phyloP scores from a whole-genome alignment of 176 grass and related monocot genomes.

The Oryza officinalis region DNA sequence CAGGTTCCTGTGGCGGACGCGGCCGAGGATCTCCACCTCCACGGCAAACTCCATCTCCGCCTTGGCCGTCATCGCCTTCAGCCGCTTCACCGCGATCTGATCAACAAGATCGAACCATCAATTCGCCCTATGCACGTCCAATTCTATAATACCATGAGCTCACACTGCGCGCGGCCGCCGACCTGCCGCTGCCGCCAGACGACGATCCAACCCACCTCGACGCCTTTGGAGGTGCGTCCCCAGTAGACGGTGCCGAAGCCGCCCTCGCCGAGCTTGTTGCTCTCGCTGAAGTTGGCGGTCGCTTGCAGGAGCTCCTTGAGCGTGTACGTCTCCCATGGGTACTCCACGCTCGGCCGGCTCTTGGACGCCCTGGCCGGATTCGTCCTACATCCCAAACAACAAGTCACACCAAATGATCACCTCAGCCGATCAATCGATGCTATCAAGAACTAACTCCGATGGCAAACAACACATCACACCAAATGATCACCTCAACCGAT shows the following conservation, averaged over 20 bases:
- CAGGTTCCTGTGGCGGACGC: slow-evolving; percentile 69
- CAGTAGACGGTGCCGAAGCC: slow-evolving; percentile 79
- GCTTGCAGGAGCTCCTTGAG: slow-evolving; percentile 66
- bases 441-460: not conserved
- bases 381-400: not conserved
- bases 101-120: no score
- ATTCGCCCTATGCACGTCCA: no score
- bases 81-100: slow-evolving; percentile 75
- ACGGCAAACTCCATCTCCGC: slow-evolving; percentile 82
- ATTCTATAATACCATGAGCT: not conserved
- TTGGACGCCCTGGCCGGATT: slow-evolving; percentile 34
- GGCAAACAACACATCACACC: not conserved
- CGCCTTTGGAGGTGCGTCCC: slow-evolving; percentile 59
- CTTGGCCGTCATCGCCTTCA: slow-evolving; percentile 73
- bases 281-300: slow-evolving; percentile 70
- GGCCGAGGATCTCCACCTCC: slow-evolving; percentile 80
- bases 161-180: no score
- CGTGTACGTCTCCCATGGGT: slow-evolving; percentile 73
- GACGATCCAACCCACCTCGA: slow-evolving; percentile 37
- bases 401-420: not conserved
- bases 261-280: slow-evolving; percentile 71
- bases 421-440: not conserved
- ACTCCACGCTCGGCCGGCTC: slow-evolving; percentile 45
- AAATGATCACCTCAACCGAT: not conserved
- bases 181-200: not conserved